These are phyloP conservation scores for Ceratocystis smalleyi DNA, from an alignment of 2,329 filamentous ascomycete species.

Conservation along the genomic window DNA sequence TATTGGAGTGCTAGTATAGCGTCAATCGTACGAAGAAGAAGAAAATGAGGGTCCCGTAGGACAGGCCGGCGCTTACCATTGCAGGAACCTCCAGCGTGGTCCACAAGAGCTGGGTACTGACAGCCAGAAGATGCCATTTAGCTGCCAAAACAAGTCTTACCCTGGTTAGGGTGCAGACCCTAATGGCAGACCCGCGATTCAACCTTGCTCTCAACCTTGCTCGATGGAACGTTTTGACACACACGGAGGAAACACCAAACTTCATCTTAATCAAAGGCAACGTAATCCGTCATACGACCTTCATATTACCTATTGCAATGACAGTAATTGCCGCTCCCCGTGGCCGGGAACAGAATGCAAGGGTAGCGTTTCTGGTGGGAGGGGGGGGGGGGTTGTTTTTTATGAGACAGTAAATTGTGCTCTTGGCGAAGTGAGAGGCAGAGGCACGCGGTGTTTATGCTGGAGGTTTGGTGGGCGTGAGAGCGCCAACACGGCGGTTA, in stretches of 20 bases:
- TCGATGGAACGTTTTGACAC: background rate
- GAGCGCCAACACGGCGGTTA: background rate
- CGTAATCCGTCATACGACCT: background rate
- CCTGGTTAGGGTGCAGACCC: background rate
- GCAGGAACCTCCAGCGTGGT: too few species aligned
- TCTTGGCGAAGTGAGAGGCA: too few species aligned
- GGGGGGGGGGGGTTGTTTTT: too few species aligned
- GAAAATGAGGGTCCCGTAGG: too few species aligned
- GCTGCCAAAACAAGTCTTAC: background rate
- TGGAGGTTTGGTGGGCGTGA: background rate
- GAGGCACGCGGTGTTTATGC: background rate
- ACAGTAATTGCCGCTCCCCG: background rate
- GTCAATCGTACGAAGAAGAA: too few species aligned
- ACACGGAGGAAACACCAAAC: conserved; percentile 3
- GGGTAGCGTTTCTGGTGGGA: background rate
- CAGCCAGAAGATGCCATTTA: too few species aligned
- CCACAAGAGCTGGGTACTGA: too few species aligned
- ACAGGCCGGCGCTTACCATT: too few species aligned
- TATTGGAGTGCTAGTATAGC: background rate
- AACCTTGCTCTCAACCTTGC: background rate
- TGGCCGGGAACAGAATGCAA: background rate
- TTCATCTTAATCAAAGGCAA: background rate
- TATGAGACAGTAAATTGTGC: too few species aligned
- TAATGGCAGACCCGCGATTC: background rate
- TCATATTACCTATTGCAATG: background rate